phyloP scores from a whole-genome alignment of 331 rosid genomes.

The Malus hybrid region DNA sequence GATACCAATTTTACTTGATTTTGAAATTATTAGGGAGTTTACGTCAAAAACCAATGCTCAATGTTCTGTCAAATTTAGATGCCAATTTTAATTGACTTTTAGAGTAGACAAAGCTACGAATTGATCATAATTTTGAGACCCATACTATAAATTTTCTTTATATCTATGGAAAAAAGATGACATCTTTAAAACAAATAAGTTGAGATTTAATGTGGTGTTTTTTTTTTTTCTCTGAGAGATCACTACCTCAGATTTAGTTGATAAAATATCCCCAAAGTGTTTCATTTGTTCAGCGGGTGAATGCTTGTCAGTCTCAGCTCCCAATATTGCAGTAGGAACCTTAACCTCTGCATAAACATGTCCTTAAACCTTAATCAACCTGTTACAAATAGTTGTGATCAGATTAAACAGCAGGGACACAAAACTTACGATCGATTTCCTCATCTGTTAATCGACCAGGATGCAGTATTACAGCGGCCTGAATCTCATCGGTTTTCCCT shows the following conservation, averaged over 20 bases:
- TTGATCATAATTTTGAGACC: too few species aligned
- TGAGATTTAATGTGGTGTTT: not conserved
- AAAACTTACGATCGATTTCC: slow-evolving; percentile 24
- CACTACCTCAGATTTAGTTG: slow-evolving; percentile 35
- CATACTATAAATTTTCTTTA: too few species aligned
- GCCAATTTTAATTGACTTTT: too few species aligned
- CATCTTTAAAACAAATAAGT: not conserved
- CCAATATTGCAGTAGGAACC: slow-evolving; percentile 41
- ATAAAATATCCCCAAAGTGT: slow-evolving; percentile 29
- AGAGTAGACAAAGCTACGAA: too few species aligned
- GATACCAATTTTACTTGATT: too few species aligned
- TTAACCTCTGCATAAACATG: slow-evolving; percentile 27
- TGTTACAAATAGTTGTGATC: not conserved
- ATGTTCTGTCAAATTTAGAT: too few species aligned
- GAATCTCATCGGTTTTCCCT: slow-evolving; percentile 26
- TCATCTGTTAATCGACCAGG: slow-evolving; percentile 31
- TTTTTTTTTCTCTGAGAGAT: not conserved
- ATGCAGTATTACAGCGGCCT: slow-evolving; percentile 44
- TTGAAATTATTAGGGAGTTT: too few species aligned
- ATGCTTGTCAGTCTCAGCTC: slow-evolving; percentile 35
- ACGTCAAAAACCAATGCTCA: too few species aligned
- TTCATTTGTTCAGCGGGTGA: slow-evolving; percentile 35
- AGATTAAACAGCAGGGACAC: not conserved
- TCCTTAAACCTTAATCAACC: not conserved
- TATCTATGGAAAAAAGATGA: not conserved